phyloP scores from a whole-genome alignment of 129 eudicot genomes.

The Cynara cardunculus region DNA sequence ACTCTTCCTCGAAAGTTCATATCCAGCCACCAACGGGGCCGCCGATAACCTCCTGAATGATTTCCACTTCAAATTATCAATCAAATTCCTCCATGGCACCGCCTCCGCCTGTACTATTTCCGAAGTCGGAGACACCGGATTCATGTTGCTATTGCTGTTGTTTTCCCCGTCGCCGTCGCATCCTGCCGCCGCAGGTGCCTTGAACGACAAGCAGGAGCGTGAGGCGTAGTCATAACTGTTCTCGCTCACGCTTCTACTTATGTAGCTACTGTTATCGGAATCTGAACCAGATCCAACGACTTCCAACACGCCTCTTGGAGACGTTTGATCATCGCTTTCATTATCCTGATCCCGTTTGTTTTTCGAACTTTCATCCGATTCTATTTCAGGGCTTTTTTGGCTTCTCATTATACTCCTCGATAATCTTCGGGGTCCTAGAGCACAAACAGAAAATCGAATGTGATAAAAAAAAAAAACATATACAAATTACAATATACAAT shows the following conservation, averaged over 20 bases:
- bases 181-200: background rate
- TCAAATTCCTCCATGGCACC: slow-evolving; percentile 50
- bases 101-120: background rate
- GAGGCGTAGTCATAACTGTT: background rate
- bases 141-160: background rate
- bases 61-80: slow-evolving; percentile 34
- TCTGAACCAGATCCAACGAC: slow-evolving; percentile 48
- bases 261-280: slow-evolving; percentile 45
- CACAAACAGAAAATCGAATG: background rate
- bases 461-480: too few species aligned
- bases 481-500: too few species aligned
- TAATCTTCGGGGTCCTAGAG: slow-evolving; percentile 3
- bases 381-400: slow-evolving; percentile 24
- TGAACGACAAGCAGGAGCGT: background rate
- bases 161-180: slow-evolving; percentile 12
- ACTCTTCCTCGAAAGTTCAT: slow-evolving; percentile 44
- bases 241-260: slow-evolving; percentile 26
- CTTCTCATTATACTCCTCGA: background rate
- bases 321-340: slow-evolving; percentile 30
- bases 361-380: slow-evolving; percentile 6
- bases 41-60: slow-evolving; percentile 51
- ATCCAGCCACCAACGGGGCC: slow-evolving; percentile 35
- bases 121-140: background rate
- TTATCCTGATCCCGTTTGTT: background rate
- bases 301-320: slow-evolving; percentile 75